These are phyloP conservation scores for Amaranthus palmeri DNA, from an alignment of 148 eudicot genomes.

Conservation along the genomic window DNA sequence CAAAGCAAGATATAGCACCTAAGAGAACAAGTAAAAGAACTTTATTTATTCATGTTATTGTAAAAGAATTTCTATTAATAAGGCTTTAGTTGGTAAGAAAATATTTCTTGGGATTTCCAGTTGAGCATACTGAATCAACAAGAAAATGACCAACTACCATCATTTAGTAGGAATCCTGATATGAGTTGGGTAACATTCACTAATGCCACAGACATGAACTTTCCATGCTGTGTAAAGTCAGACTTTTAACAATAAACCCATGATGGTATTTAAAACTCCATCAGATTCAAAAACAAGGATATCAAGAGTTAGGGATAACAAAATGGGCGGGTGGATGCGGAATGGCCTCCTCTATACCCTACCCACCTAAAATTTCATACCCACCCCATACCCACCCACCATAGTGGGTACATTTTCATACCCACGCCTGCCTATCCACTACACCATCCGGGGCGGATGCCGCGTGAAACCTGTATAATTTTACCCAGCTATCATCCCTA, in stretches of 20 bases:
- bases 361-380: too few species aligned
- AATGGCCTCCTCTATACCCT: too few species aligned
- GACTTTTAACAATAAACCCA: not conserved
- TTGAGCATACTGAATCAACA: not conserved
- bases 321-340: too few species aligned
- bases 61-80: not conserved
- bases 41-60: not conserved
- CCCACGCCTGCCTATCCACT: too few species aligned
- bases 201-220: constrained; percentile 1
- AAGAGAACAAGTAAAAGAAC: constrained; percentile 14
- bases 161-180: not conserved
- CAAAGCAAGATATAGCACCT: constrained; percentile 74
- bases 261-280: not conserved
- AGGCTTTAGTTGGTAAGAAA: not conserved
- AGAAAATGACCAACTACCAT: not conserved
- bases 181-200: not conserved
- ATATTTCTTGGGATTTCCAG: not conserved
- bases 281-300: not conserved
- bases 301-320: too few species aligned
- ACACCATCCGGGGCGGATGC: too few species aligned
- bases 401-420: too few species aligned
- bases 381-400: too few species aligned
- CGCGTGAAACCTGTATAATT: too few species aligned
- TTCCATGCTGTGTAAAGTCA: too few species aligned
- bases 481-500: too few species aligned